These are phyloP conservation scores for Leishmania aethiopica DNA, from an alignment of 208 protist genomes.

Conservation along the genomic window DNA sequence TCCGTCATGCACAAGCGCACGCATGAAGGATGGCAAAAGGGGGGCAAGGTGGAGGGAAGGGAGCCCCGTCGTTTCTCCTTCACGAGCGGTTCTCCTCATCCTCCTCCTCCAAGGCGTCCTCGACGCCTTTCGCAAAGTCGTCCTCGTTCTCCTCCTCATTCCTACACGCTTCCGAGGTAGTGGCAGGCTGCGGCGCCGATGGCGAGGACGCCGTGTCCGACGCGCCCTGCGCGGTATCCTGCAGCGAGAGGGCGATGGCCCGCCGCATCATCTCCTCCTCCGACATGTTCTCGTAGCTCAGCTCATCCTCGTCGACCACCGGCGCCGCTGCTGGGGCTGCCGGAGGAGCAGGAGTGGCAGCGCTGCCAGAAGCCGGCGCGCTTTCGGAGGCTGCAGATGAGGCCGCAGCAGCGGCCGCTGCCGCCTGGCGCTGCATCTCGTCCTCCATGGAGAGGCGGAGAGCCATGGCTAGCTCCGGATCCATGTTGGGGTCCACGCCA, in stretches of 20 bases:
- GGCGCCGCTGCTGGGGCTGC: slow-evolving; percentile 2
- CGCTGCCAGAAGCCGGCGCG: slow-evolving; percentile 3
- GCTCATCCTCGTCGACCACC: slow-evolving; percentile 10
- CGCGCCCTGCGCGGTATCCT: slow-evolving; percentile 39
- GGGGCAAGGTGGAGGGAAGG: too few species aligned
- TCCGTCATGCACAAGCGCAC: not conserved
- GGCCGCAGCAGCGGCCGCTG: slow-evolving; percentile 41
- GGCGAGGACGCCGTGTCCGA: not conserved
- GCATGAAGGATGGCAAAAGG: not conserved
- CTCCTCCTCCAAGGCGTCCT: slow-evolving; percentile 44
- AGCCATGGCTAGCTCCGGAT: slow-evolving; percentile 96
- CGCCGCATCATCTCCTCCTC: slow-evolving; percentile 88
- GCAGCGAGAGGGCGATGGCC: slow-evolving; percentile 81
- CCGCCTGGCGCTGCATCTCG: slow-evolving; percentile 89
- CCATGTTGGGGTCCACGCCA: slow-evolving; percentile 89
- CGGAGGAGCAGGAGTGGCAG: slow-evolving; percentile 9
- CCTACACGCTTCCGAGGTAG: not conserved
- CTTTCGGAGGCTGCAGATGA: slow-evolving; percentile 25
- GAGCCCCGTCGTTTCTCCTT: not conserved
- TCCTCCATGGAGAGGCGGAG: slow-evolving; percentile 95
- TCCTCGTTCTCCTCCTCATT: slow-evolving; percentile 41
- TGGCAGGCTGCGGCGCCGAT: slow-evolving; percentile 5
- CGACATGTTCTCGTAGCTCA: slow-evolving; percentile 60
- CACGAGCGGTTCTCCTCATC: slow-evolving; percentile 35
- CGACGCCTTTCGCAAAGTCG: slow-evolving; percentile 38